A percentile compares a stretch with the other conserved stretches of the same genome.
These are phyloP conservation scores for Hyaloscypha variabilis DNA, from an alignment of 495 filamentous ascomycete genomes.

Conservation along the genomic window DNA sequence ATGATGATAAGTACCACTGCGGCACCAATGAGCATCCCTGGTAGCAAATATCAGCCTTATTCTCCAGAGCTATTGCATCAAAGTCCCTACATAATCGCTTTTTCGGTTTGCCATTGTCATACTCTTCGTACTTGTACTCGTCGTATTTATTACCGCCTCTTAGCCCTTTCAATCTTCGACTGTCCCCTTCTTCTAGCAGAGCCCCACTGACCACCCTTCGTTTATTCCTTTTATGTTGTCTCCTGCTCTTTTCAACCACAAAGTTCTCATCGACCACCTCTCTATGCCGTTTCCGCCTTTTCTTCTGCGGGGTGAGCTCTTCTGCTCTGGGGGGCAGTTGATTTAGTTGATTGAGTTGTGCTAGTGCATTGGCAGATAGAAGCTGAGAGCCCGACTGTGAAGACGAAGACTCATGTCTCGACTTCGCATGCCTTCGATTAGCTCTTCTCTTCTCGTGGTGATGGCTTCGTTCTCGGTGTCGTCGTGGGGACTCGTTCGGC, in stretches of 20 bases:
- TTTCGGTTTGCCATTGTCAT: constrained; percentile 33
- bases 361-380: constrained; percentile 61
- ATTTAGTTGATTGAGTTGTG: constrained; percentile 62
- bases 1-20: constrained; percentile 65
- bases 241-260: constrained; percentile 27
- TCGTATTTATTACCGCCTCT: constrained; percentile 29
- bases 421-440: constrained; percentile 32
- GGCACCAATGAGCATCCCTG: constrained; percentile 47
- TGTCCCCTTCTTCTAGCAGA: constrained; percentile 66
- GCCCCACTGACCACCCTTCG: constrained; percentile 69
- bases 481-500: constrained; percentile 28
- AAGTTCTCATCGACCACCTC: constrained; percentile 35
- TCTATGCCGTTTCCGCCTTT: constrained; percentile 34
- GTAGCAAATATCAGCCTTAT: constrained; percentile 4
- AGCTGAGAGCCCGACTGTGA: constrained; percentile 37
- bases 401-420: constrained; percentile 33
- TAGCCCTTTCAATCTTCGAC: constrained; percentile 26
- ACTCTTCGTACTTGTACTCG: constrained; percentile 25
- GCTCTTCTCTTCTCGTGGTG: constrained; percentile 17
- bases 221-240: constrained; percentile 43
- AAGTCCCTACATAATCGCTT: constrained; percentile 56
- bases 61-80: too few species aligned
- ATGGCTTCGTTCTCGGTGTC: constrained; percentile 26
- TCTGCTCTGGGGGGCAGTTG: constrained; percentile 31
- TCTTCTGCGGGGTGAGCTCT: constrained; percentile 34